Conservation (phyloP, 1,284 basidiomycete species). For the Butyriboletus appendiculatus region DNA sequence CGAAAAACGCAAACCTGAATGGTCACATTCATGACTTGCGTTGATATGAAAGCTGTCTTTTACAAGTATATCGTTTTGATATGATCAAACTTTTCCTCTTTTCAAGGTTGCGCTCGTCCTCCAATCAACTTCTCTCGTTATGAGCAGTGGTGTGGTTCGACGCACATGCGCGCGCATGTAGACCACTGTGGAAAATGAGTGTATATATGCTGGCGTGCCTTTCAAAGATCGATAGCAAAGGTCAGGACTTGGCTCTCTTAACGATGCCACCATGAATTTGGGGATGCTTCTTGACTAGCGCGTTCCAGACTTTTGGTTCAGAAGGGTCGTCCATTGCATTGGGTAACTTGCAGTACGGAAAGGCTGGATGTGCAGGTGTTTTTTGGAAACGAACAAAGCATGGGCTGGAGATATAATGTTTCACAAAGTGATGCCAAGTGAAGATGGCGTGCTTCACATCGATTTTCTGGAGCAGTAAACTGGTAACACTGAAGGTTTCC, state of each 20-base stretch:
- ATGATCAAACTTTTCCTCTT: background rate
- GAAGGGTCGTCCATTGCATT: background rate
- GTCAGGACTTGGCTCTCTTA: background rate
- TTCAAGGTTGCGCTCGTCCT: background rate
- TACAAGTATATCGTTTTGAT: background rate
- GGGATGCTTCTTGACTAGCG: no score
- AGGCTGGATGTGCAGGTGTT: no score
- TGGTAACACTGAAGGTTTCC: no score
- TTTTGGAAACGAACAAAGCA: no score
- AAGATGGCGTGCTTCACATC: no score
- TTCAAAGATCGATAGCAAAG: background rate
- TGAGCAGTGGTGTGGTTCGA: background rate
- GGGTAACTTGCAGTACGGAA: no score
- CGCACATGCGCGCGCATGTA: background rate
- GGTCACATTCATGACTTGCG: conserved; percentile 50
- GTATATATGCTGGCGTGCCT: background rate
- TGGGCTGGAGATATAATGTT: no score
- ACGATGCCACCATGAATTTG: background rate
- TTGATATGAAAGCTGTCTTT: background rate
- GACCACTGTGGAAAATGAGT: background rate
- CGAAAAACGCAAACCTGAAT: conserved; percentile 94
- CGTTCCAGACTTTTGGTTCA: background rate
- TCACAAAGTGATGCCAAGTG: no score
- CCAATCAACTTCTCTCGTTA: background rate
- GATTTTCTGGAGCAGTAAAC: no score